phyloP scores from a whole-genome alignment of 768 basidiomycete species.

The Roridomyces roridus region DNA sequence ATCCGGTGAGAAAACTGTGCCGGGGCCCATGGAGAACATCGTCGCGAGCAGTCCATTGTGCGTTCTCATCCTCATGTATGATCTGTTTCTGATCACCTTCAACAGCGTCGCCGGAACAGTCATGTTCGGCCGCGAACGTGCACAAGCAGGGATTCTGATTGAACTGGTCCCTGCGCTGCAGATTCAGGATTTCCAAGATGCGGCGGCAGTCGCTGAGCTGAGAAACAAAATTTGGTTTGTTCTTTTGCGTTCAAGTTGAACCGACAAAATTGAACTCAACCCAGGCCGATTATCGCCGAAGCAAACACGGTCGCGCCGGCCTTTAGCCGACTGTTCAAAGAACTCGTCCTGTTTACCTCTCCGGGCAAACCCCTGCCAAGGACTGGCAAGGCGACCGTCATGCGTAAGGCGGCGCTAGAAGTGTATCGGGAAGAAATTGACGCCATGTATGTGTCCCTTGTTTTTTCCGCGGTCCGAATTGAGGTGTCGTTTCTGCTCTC shows the following conservation, averaged over 20 bases:
- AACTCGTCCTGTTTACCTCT: slow-evolving; percentile 55
- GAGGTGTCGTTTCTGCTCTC: no score
- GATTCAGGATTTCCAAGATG: slow-evolving; percentile 38
- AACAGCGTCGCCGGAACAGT: slow-evolving; percentile 37
- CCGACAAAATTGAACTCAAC: no score
- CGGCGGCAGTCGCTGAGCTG: slow-evolving; percentile 32
- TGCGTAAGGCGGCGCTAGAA: no score
- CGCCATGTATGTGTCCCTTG: no score
- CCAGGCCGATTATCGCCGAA: slow-evolving; percentile 46
- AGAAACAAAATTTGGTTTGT: slow-evolving; percentile 40
- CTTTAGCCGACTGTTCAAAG: slow-evolving; percentile 52
- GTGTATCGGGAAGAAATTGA: no score
- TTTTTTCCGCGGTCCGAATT: no score
- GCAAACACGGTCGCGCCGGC: slow-evolving; percentile 46
- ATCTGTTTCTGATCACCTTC: no score
- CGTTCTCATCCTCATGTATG: no score
- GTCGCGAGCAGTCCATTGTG: no score
- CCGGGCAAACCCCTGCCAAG: slow-evolving; percentile 48
- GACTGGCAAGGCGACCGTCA: slow-evolving; percentile 52
- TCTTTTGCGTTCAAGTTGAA: background rate
- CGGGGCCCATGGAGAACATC: no score
- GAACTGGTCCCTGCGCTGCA: slow-evolving; percentile 31
- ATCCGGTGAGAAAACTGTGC: no score
- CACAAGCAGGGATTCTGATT: slow-evolving; percentile 39
- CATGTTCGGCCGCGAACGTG: slow-evolving; percentile 46